Evolutionary conservation across 495 filamentous ascomycete genomes (phyloP).

Genomic region (Penicillium paradoxum): DNA sequence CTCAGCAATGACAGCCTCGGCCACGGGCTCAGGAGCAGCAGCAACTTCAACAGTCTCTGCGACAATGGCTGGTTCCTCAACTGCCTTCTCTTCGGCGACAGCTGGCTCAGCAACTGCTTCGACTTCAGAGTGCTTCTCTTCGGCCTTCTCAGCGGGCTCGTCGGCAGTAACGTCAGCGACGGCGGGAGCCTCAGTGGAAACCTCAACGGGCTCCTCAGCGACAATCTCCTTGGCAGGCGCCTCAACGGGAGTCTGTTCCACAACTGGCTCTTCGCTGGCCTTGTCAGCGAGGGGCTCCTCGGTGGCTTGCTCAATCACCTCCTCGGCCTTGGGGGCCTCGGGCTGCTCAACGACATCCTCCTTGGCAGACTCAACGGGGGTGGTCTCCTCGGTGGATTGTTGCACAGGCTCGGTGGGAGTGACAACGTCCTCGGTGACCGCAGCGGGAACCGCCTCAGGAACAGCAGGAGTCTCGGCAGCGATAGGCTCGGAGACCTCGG

Average conservation of each 20-base stretch:
- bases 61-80: slow-evolving; percentile 1
- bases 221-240: neutral
- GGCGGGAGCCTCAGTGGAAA: neutral
- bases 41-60: slow-evolving; percentile 5
- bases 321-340: neutral
- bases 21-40: neutral
- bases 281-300: slow-evolving; percentile 10
- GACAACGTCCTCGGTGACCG: neutral
- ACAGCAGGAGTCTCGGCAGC: neutral
- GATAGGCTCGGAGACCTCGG: neutral
- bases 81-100: neutral
- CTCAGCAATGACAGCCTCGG: slow-evolving; percentile 5
- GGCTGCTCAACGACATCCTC: neutral
- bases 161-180: slow-evolving; percentile 7
- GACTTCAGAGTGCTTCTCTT: neutral
- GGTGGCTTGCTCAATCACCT: neutral
- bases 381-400: neutral
- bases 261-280: neutral
- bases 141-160: neutral
- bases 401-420: neutral
- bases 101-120: neutral
- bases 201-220: slow-evolving; percentile 3
- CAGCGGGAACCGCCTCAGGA: neutral
- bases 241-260: slow-evolving; percentile 1
- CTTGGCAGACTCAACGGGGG: neutral